phyloP scores from a whole-genome alignment of 2,329 filamentous ascomycete species.

The Colletotrichum sp. region DNA sequence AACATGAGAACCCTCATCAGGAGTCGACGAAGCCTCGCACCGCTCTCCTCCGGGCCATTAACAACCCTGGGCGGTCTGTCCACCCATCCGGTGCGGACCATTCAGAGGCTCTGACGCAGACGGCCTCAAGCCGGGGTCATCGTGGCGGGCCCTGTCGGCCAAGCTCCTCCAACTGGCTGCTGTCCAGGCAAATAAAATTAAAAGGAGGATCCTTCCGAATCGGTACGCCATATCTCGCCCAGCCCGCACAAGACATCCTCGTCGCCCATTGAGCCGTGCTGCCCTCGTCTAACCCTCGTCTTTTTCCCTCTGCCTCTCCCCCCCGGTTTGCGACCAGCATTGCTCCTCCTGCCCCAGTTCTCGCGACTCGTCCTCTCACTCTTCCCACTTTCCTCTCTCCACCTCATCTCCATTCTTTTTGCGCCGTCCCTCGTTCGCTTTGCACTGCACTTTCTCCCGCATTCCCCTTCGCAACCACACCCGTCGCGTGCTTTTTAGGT shows the following conservation, averaged over 20 bases:
- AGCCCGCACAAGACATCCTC: neutral
- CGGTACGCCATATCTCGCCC: constrained; percentile 1
- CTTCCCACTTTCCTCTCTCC: constrained; percentile 12
- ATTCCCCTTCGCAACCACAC: neutral
- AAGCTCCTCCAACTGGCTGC: neutral
- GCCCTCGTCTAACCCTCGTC: neutral
- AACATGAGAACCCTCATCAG: neutral
- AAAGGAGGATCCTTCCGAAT: constrained; percentile 22
- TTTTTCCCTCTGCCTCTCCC: neutral
- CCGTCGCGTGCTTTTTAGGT: constrained; percentile 19
- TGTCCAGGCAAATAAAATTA: constrained; percentile 18
- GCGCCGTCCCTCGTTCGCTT: constrained; percentile 13
- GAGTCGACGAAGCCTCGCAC: neutral
- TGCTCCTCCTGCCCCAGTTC: neutral
- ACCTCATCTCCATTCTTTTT: constrained; percentile 21
- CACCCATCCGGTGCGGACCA: neutral
- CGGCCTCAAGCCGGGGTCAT: neutral
- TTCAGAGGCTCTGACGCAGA: neutral
- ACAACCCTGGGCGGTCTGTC: neutral
- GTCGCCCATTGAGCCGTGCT: constrained; percentile 4
- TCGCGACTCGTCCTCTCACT: constrained; percentile 6
- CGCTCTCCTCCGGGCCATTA: neutral
- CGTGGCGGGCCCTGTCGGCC: constrained; percentile 5
- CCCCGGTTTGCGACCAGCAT: neutral
- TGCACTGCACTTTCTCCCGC: constrained; percentile 4